phyloP scores from a whole-genome alignment of 2,329 filamentous ascomycete species.

The Trichoderma hamatum region DNA sequence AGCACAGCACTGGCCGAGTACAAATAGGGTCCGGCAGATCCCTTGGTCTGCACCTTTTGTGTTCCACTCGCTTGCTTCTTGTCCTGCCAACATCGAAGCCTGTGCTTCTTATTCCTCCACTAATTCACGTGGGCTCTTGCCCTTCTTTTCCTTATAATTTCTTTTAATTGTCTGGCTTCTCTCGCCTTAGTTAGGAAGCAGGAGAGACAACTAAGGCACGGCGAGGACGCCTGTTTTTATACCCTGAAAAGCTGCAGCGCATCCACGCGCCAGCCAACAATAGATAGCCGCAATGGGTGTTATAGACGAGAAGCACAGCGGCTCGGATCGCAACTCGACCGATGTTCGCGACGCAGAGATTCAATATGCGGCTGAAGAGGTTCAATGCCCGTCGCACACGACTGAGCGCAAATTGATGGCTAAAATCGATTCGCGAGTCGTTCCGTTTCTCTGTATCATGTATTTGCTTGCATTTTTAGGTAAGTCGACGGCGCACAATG shows the following conservation, averaged over 20 bases:
- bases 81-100: constrained; percentile 19
- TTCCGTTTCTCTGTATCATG: constrained; percentile 73
- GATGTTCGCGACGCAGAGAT: constrained; percentile 22
- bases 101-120: constrained; percentile 21
- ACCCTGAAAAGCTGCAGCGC: constrained; percentile 1
- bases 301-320: constrained; percentile 30
- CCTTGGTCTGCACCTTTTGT: constrained; percentile 1
- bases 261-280: neutral
- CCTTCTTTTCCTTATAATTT: constrained; percentile 5
- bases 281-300: constrained; percentile 29
- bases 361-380: neutral
- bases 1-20: constrained; percentile 14
- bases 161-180: neutral
- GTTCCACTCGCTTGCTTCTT: constrained; percentile 14
- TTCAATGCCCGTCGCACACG: constrained; percentile 54
- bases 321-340: constrained; percentile 26
- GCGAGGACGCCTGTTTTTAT: neutral
- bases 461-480: constrained; percentile 71
- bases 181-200: neutral
- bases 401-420: constrained; percentile 67
- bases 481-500: constrained; percentile 31
- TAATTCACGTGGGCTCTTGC: constrained; percentile 19
- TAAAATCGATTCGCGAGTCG: constrained; percentile 71
- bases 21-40: constrained; percentile 25
- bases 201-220: neutral